Evolutionary conservation across 75 land plant genomes (phyloP), one percentile per base, ranked within the genome.

Genomic region (Picea sitchensis): DNA sequence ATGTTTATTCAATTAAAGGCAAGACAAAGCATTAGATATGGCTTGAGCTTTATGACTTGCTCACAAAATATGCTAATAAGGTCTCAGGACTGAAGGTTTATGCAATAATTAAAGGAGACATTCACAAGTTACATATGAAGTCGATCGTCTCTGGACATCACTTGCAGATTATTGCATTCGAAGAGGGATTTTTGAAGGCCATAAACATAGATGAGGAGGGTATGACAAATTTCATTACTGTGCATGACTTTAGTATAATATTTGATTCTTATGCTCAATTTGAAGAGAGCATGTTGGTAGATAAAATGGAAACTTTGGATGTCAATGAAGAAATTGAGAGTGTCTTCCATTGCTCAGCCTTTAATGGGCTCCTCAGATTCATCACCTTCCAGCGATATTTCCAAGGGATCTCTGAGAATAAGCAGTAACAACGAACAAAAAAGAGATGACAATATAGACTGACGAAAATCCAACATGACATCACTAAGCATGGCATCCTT

Each of bases 121-220:
- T 94, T 72, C 82, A 89, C 83, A 89, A 91, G 77, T 89, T 51
- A 94, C 96, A 1, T 93, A 96, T 81, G 26, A 26, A 26, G 26
- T 26, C 26, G 26, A 26, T 26, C 0, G 26, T 26, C 26, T 26
- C 26, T 26, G 26, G 26, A 26, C 26, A 26, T 26, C 26, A 26
- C 26, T 26, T 26, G 26, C 26, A 26, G 26, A 26, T 26, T 26
- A 26, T 26, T 26, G 26, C 26, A 26, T 26, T 26, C 26, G 26
- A 26, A 26, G 26, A 26, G 85, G 88, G 60, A 67, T 92, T 73
- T 86, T 80, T 20, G 84, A 96, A 96, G 85, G 96, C 96, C 0
- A 83, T 96, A 67, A 96, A 93, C 84, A 82, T 96, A 3, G 94
- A 88, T 77, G 98, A 96, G 78, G 98, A 96, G 80, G 98, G 98